These are phyloP conservation scores for Daldinia loculata DNA, from an alignment of 495 filamentous ascomycete genomes.

Conservation along the genomic window DNA sequence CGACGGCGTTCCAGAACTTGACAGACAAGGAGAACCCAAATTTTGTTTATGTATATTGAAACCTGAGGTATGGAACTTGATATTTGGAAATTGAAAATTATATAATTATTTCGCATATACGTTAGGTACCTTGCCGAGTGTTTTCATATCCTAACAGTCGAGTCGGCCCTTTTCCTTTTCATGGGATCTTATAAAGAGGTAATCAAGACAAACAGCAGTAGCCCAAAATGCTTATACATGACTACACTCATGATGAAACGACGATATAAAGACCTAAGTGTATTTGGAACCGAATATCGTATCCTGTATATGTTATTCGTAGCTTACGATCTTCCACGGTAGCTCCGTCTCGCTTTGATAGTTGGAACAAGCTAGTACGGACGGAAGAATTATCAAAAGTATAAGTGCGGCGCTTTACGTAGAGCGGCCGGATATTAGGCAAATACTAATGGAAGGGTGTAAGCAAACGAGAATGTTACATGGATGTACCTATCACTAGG, in stretches of 20 bases:
- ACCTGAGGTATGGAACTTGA: not conserved
- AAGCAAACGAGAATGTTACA: not conserved
- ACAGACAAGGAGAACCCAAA: constrained; percentile 19
- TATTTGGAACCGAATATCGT: not conserved
- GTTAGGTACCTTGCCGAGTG: too few relatives aligned
- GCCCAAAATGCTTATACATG: too few relatives aligned
- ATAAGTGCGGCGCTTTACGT: not conserved
- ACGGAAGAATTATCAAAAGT: not conserved
- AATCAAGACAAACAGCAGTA: too few relatives aligned
- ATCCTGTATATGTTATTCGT: not conserved
- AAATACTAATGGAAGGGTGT: not conserved
- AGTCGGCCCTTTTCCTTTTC: too few relatives aligned
- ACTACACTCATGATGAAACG: not conserved
- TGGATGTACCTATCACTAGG: not conserved
- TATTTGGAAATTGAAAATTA: too few relatives aligned
- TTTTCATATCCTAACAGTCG: too few relatives aligned
- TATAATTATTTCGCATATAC: too few relatives aligned
- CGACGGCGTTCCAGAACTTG: constrained; percentile 12
- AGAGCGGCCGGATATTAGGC: not conserved
- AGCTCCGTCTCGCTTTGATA: not conserved
- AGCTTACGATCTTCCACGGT: not conserved
- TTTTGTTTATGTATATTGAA: constrained; percentile 18
- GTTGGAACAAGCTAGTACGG: not conserved
- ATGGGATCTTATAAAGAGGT: too few relatives aligned
- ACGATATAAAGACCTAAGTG: not conserved